These are phyloP conservation scores for Monosporozyma solicola DNA, from an alignment of 805 yeast genomes.

Conservation along the genomic window DNA sequence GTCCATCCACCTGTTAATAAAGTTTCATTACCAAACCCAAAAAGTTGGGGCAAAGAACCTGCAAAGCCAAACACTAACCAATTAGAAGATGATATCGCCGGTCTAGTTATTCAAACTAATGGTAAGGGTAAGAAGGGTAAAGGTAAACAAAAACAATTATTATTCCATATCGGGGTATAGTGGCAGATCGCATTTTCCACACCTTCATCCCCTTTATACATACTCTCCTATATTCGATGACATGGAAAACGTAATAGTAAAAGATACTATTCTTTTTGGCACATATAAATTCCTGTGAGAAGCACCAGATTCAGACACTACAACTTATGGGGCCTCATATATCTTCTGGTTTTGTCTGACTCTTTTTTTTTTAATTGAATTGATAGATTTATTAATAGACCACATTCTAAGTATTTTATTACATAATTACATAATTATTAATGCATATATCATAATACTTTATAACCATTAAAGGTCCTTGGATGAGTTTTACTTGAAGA, in stretches of 20 bases:
- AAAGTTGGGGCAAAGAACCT: slow-evolving; percentile 28
- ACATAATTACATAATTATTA: not conserved
- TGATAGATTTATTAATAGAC: not conserved
- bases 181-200: not conserved
- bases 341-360: not conserved
- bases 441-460: not conserved
- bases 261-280: not conserved
- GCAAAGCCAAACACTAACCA: slow-evolving; percentile 1
- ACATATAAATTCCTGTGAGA: not conserved
- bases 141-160: slow-evolving; percentile 43
- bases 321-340: not conserved
- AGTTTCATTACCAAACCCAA: slow-evolving; percentile 28
- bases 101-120: slow-evolving; percentile 2
- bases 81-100: slow-evolving; percentile 7
- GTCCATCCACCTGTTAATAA: slow-evolving; percentile 52
- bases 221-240: not conserved
- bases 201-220: not conserved
- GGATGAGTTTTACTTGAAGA: too few relatives aligned
- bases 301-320: not conserved
- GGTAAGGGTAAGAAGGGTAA: slow-evolving; percentile 29
- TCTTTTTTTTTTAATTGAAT: not conserved
- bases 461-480: not conserved
- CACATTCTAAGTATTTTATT: not conserved
- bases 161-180: slow-evolving; percentile 43
- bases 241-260: not conserved